phyloP scores from a whole-genome alignment of 2,329 filamentous ascomycete genomes.

The Claviceps capensis region DNA sequence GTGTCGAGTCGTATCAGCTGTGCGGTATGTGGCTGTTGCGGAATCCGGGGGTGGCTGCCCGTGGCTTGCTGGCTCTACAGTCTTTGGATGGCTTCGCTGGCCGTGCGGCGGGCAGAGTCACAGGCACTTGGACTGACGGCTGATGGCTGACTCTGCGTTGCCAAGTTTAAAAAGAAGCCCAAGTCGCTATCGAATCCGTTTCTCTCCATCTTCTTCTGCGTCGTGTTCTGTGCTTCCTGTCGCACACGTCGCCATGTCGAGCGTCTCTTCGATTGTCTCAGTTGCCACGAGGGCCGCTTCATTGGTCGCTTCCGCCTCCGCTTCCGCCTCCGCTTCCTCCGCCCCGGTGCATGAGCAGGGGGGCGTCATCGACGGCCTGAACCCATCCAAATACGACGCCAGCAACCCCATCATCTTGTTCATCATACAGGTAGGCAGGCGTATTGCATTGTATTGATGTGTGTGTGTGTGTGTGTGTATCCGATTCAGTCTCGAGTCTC shows the following conservation, averaged over 20 bases:
- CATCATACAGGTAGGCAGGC: conserved; percentile 48
- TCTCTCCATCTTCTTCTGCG: neutral
- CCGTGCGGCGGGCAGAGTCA: neutral
- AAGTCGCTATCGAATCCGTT: no score
- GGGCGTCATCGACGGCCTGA: conserved; percentile 57
- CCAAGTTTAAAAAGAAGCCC: no score
- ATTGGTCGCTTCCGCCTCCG: conserved; percentile 16
- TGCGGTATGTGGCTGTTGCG: no score
- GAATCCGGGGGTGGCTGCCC: neutral
- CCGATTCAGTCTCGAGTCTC: neutral
- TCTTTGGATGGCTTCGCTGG: neutral
- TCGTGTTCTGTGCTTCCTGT: neutral
- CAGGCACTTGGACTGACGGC: neutral
- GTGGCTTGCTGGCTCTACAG: neutral
- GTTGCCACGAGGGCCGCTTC: conserved; percentile 13
- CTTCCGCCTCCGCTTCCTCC: conserved; percentile 13
- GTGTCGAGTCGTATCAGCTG: no score
- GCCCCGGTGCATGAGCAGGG: conserved; percentile 26
- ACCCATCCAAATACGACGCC: conserved; percentile 54
- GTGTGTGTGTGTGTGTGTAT: no score
- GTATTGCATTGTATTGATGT: neutral
- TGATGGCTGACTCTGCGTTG: neutral
- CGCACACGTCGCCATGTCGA: conserved; percentile 3
- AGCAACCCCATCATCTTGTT: conserved; percentile 63
- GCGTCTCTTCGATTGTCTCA: conserved; percentile 8